phyloP scores from a whole-genome alignment of 805 yeast genomes.

The Starmerella stellata region DNA sequence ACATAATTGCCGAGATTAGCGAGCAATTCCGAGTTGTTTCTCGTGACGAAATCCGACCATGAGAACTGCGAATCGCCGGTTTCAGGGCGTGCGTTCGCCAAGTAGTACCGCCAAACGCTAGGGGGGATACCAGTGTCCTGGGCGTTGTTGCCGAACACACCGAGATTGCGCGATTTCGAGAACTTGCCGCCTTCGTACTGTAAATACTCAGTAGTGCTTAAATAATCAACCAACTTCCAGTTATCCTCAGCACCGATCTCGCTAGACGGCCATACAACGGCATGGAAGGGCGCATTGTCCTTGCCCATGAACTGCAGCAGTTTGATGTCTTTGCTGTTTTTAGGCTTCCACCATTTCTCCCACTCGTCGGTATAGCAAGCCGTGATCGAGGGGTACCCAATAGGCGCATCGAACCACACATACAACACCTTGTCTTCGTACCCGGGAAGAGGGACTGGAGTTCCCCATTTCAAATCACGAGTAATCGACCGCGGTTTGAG shows the following conservation, averaged over 20 bases:
- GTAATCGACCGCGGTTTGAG: slow-evolving; percentile 88
- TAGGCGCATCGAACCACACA: slow-evolving; percentile 98
- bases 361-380: slow-evolving; percentile 74
- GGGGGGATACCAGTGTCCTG: slow-evolving; percentile 79
- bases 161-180: slow-evolving; percentile 93
- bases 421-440: slow-evolving; percentile 80
- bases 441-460: slow-evolving; percentile 83
- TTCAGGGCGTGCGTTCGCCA: slow-evolving; percentile 87
- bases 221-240: slow-evolving; percentile 83
- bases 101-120: slow-evolving; percentile 94
- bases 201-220: slow-evolving; percentile 87
- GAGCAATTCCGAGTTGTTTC: slow-evolving; percentile 81
- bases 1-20: slow-evolving; percentile 95
- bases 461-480: slow-evolving; percentile 95
- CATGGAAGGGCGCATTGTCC: slow-evolving; percentile 97
- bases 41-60: slow-evolving; percentile 88
- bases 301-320: slow-evolving; percentile 98
- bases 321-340: slow-evolving; percentile 65
- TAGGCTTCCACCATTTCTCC: slow-evolving; percentile 75
- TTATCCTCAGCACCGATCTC: slow-evolving; percentile 71
- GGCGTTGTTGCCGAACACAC: slow-evolving; percentile 97
- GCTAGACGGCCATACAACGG: slow-evolving; percentile 91
- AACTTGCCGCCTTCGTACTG: slow-evolving; percentile 97
- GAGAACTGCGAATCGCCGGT: slow-evolving; percentile 91
- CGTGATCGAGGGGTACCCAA: slow-evolving; percentile 91